Evolutionary conservation across 352 stramenopile genomes (phyloP).

Genomic region (Elongisporangium anandrum): DNA sequence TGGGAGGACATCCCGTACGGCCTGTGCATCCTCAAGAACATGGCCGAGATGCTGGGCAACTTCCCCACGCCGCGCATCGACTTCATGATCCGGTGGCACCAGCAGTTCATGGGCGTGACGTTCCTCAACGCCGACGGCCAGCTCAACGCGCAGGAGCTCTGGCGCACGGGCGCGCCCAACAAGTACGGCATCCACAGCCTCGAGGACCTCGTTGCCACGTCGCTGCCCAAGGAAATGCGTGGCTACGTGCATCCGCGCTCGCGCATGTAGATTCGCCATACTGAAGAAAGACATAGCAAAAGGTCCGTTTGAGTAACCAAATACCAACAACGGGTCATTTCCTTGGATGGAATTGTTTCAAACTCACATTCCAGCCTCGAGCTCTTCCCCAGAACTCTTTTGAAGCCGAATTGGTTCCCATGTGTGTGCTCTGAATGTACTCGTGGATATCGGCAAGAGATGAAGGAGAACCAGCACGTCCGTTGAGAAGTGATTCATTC

Average conservation of each 20-base stretch:
- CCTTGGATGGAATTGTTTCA: no score
- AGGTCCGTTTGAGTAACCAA: no score
- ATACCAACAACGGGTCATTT: no score
- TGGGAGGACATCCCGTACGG: constrained; percentile 93
- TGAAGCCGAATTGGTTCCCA: no score
- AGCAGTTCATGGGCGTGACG: constrained; percentile 87
- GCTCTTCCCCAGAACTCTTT: no score
- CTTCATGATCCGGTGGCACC: constrained; percentile 93
- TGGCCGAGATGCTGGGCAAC: constrained; percentile 91
- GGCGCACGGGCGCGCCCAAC: constrained; percentile 86
- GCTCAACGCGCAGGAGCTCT: constrained; percentile 86
- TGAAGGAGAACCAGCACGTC: no score
- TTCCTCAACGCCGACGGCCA: constrained; percentile 86
- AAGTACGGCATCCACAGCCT: constrained; percentile 90
- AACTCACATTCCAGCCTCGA: no score
- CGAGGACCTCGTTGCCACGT: constrained; percentile 88
- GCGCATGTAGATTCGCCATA: constrained; percentile 80
- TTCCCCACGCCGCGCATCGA: constrained; percentile 91
- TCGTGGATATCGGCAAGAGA: no score
- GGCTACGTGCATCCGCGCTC: constrained; percentile 87
- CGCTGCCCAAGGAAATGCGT: constrained; percentile 82
- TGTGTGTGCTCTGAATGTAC: no score
- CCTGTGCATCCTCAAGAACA: constrained; percentile 92
- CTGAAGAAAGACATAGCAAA: no score
- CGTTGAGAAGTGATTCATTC: no score